These are phyloP conservation scores for Candida sanyiensis DNA, from an alignment of 805 yeast species.

Conservation along the genomic window DNA sequence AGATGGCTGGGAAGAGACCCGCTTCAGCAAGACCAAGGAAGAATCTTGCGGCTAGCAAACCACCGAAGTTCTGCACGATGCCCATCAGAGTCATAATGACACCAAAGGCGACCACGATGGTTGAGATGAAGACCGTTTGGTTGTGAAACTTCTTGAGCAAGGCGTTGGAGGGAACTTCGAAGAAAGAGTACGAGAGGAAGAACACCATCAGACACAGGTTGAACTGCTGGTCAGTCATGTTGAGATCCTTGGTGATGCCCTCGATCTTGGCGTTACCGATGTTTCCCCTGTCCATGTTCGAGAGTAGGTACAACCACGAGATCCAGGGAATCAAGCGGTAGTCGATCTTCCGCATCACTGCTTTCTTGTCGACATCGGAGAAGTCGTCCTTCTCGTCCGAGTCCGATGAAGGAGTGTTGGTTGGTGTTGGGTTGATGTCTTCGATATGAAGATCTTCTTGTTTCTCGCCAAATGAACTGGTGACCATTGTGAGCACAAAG, in stretches of 20 bases:
- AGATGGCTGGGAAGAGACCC: slow-evolving; percentile 38
- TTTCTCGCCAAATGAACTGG: slow-evolving; percentile 1
- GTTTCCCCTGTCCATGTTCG: slow-evolving; percentile 46
- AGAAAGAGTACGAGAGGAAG: slow-evolving; percentile 35
- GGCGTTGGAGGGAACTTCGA: slow-evolving; percentile 32
- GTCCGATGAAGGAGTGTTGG: too few relatives aligned
- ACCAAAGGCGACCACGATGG: slow-evolving; percentile 40
- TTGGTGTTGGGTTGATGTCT: not conserved
- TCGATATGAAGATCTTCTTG: slow-evolving; percentile 3
- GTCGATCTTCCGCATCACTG: slow-evolving; percentile 36
- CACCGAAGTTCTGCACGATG: slow-evolving; percentile 30
- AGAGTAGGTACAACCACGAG: slow-evolving; percentile 35
- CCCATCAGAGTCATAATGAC: slow-evolving; percentile 41
- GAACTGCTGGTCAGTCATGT: slow-evolving; percentile 32
- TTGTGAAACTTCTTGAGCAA: slow-evolving; percentile 17
- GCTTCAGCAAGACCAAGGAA: slow-evolving; percentile 40
- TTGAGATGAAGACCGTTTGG: slow-evolving; percentile 42
- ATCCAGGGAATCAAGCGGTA: slow-evolving; percentile 35
- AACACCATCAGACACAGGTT: slow-evolving; percentile 39
- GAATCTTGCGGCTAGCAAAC: slow-evolving; percentile 34
- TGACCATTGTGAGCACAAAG: not conserved
- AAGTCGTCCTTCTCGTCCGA: slow-evolving; percentile 5
- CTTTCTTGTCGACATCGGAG: slow-evolving; percentile 19
- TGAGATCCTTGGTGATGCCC: slow-evolving; percentile 36
- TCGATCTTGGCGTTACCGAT: slow-evolving; percentile 52